Evolutionary conservation across 331 rosid species (phyloP).

Genomic region (Rosa hybrid): DNA sequence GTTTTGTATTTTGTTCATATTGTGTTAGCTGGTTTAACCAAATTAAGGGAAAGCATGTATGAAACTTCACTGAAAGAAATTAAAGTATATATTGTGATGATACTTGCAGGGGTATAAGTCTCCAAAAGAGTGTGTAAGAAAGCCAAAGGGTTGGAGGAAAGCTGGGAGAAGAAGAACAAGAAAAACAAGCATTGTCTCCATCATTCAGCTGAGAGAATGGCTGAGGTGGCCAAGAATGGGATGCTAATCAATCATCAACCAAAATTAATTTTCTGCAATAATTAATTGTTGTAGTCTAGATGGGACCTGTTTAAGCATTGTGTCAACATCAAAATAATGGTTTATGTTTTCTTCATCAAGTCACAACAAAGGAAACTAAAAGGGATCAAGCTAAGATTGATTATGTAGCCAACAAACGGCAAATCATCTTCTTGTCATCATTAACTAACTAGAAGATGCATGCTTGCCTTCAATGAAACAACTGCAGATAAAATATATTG

Average conservation of each 20-base stretch:
- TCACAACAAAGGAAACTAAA: too few relatives aligned
- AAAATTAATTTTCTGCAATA: neutral
- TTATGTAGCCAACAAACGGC: neutral
- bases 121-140: conserved; percentile 2
- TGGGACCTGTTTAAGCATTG: neutral
- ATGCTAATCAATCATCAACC: neutral
- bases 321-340: neutral
- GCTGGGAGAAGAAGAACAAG: neutral
- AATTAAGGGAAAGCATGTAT: neutral
- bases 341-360: neutral
- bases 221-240: conserved; percentile 19
- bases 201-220: conserved; percentile 11
- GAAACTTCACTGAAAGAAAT: neutral
- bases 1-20: neutral
- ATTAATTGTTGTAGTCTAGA: neutral
- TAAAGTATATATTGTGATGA: neutral
- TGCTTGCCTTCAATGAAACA: neutral
- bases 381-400: too few relatives aligned
- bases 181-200: neutral
- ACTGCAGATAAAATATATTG: neutral
- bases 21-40: neutral
- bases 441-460: too few relatives aligned
- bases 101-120: conserved; percentile 12
- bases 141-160: neutral
- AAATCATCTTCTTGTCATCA: neutral